Evolutionary conservation across 2,329 filamentous ascomycete species (phyloP), one percentile per base, ranked within the genome.

Genomic region (Ceratocystis variospora): DNA sequence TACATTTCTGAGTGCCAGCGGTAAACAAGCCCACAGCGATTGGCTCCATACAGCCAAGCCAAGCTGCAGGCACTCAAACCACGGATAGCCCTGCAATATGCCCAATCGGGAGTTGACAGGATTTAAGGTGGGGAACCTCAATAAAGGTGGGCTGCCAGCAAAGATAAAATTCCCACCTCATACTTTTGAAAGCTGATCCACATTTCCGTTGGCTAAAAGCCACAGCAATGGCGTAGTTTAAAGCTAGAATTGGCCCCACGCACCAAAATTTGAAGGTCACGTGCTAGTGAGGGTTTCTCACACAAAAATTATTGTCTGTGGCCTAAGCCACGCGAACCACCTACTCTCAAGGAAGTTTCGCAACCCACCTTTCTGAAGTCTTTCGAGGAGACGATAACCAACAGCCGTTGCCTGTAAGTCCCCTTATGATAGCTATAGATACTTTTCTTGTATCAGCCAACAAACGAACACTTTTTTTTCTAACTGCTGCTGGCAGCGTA

Each of bases 251-350:
- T 37, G 19, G 62, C 53, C 62, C 61, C 64, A 68, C 67, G 63
- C 64, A 68, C 61, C 33, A 66, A 45, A 53, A 28, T 45, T 15
- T 4, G 19, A 33, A 6, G 12, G 61, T 68, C 67, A 68, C 67
- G 67, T 68, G 67, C 55, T 22, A 55, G 45, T 62, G 55, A 68
- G 67, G 67, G 67, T 68, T 68, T 68, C 46, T 61, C 64, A 66
- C 67, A 68, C 67, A 68, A 68, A 67, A 68, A 66, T 68, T 66
- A 63, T 68, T 65, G 64, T 63, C 67, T 68, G 67, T 68, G 64
- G 48, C 64, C 59, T 41, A 59, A 44, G 67, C 64, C 62, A 64
- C 46, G 66, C 61, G 64, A 66, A 68, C 66, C 67, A 64, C 66
- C 67, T 68, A 68, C 53, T 66, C 67, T 68, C 67, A 33, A 66